Evolutionary conservation across 495 filamentous ascomycete genomes (phyloP), one percentile per base, ranked within the genome.

Genomic region (Podospora australis): DNA sequence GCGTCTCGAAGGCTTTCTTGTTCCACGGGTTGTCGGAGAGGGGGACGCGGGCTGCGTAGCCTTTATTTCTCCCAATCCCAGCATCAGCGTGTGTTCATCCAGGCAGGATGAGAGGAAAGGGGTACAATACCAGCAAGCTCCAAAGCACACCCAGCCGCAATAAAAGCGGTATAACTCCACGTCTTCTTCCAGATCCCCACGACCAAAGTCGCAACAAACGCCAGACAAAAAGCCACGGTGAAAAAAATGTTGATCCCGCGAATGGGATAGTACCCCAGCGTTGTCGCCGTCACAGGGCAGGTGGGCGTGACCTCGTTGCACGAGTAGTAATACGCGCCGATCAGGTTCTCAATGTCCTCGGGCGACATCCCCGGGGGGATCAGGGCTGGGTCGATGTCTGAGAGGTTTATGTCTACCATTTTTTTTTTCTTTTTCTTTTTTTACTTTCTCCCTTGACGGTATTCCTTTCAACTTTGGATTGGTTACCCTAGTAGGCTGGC

Each of bases 261-360:
- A 53, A 73, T 80, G 2, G 84, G 84, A 45, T 76, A 77, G 65
- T 86, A 87, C 24, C 82, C 83, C 53, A 85, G 77, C 14, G 80
- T 83, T 3, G 82, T 83, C 2, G 69, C 70, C 32, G 73, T 49
- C 39, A 85, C 78, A 1, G 79, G 78, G 52, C 84, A 88, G 3
- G 45, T 17, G 0, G 65, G 54, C 25, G 65, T 55, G 28, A 85
- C 73, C 26, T 72, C 53, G 10, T 56, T 61, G 63, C 82, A 83
- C 19, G 57, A 40, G 43, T 57, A 58, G 56, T 59, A 70, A n/a
- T 56, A 59, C 21, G 53, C 39, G n/a, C 35, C 49, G 22, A 54
- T 36, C 29, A 46, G 26, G 24, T 53, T 39, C 22, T 46, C 46
- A 8, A 53, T 11, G n/a, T 39, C 46, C 19, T 38, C 34, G 3